Percentiles rank a stretch among this genome's conserved stretches.
phyloP scores from a whole-genome alignment of 2,329 filamentous ascomycete genomes.

The Fusarium hainanense region DNA sequence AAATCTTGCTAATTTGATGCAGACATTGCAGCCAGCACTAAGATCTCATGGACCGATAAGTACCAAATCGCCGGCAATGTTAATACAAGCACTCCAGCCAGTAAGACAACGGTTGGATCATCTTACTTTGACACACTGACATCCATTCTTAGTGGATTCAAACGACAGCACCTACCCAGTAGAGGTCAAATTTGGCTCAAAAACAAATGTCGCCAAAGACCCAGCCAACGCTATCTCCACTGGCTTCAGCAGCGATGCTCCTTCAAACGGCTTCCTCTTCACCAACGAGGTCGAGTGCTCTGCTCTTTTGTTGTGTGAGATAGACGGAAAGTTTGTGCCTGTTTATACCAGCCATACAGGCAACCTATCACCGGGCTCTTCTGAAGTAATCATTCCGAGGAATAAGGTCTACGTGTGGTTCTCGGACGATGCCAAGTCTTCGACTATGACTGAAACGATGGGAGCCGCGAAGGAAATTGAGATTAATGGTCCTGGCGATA shows the following conservation, averaged over 20 bases:
- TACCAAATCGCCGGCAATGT: not conserved
- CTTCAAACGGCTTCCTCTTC: not conserved
- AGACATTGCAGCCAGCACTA: not conserved
- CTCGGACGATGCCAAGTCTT: not conserved
- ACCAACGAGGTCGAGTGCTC: not conserved
- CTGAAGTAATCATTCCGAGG: not conserved
- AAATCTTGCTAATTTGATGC: no score
- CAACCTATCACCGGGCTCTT: not conserved
- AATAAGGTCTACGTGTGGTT: not conserved
- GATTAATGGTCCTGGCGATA: rapidly evolving
- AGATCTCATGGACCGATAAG: not conserved
- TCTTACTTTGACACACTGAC: not conserved
- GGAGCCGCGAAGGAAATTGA: not conserved
- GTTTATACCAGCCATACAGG: not conserved
- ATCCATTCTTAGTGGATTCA: not conserved
- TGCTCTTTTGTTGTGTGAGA: not conserved
- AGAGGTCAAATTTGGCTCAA: not conserved
- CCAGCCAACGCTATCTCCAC: no score
- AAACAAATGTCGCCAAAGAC: not conserved
- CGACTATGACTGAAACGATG: not conserved
- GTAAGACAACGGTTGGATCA: rapidly evolving
- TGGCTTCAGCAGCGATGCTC: not conserved
- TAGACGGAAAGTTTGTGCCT: not conserved
- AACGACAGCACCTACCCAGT: rapidly evolving
- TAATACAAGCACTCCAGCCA: not conserved